phyloP scores from a whole-genome alignment of 2,329 filamentous ascomycete genomes.

The Aspergillus sp. region DNA sequence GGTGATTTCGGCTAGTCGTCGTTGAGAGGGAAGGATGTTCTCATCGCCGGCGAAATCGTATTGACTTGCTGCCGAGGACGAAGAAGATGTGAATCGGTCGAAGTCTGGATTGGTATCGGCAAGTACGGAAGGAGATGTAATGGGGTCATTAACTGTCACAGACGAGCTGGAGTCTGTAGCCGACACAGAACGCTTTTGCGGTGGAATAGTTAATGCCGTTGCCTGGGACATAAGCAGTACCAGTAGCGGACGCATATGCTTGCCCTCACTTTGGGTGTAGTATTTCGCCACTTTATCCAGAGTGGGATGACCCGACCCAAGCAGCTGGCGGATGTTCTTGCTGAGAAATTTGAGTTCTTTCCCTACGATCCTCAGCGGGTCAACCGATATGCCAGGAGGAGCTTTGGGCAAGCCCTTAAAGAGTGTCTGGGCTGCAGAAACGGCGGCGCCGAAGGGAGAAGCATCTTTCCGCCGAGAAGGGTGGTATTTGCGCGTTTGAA shows the following conservation, averaged over 20 bases:
- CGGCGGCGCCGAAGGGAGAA: conserved; percentile 45
- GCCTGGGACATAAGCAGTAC: conserved; percentile 96
- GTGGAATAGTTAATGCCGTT: conserved; percentile 77
- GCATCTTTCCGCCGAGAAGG: conserved; percentile 40
- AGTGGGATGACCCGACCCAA: conserved; percentile 91
- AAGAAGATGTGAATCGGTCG: conserved; percentile 53
- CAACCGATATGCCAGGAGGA: conserved; percentile 66
- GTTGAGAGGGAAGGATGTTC: conserved; percentile 83
- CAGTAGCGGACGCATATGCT: conserved; percentile 91
- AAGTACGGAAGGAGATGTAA: conserved; percentile 64
- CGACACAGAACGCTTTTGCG: conserved; percentile 45
- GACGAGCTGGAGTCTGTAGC: conserved; percentile 21
- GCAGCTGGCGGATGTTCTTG: conserved; percentile 87
- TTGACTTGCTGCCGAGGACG: conserved; percentile 36
- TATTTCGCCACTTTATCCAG: conserved; percentile 96
- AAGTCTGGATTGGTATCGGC: conserved; percentile 77
- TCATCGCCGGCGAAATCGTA: conserved; percentile 48
- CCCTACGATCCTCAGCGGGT: conserved; percentile 84
- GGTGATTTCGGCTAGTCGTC: conserved; percentile 91
- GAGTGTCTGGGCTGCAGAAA: conserved; percentile 54
- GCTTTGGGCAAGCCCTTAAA: conserved; percentile 45
- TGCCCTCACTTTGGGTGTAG: conserved; percentile 94
- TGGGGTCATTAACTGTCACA: conserved; percentile 57
- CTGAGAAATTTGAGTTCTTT: conserved; percentile 97
- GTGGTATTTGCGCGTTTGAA: conserved; percentile 40